phyloP scores from a whole-genome alignment of 78 protist species.

The Dictyostelium intermedium region DNA sequence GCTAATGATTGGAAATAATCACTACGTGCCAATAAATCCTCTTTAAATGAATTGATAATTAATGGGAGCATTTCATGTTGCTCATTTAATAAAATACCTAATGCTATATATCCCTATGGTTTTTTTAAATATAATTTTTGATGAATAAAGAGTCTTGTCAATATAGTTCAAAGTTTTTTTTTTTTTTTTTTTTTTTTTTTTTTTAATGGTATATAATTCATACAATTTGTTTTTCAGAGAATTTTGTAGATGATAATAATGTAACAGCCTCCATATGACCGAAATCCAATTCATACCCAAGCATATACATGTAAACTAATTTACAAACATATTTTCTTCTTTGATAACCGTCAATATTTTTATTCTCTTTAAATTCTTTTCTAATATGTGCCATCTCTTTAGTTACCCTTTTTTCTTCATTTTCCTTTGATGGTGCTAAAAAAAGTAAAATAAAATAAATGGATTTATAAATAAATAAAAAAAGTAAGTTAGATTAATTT shows the following conservation, averaged over 20 bases:
- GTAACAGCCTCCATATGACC: slow-evolving; percentile 98
- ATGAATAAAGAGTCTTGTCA: no score
- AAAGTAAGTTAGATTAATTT: neutral
- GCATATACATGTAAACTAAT: slow-evolving; percentile 97
- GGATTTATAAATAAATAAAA: neutral
- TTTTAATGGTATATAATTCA: no score
- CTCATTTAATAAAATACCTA: slow-evolving; percentile 92
- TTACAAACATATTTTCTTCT: slow-evolving; percentile 97
- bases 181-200: no score
- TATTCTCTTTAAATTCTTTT: slow-evolving; percentile 79
- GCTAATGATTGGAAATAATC: slow-evolving; percentile 93
- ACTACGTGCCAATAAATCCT: slow-evolving; percentile 88
- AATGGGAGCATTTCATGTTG: slow-evolving; percentile 94
- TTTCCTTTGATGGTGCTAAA: slow-evolving; percentile 76
- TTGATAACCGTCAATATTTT: slow-evolving; percentile 88
- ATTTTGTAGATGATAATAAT: slow-evolving; percentile 89
- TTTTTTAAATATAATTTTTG: neutral
- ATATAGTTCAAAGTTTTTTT: no score
- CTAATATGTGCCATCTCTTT: slow-evolving; percentile 87
- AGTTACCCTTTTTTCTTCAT: slow-evolving; percentile 73
- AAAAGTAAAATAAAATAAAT: neutral
- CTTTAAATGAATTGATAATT: slow-evolving; percentile 92
- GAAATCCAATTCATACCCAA: slow-evolving; percentile 98
- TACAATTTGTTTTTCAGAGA: slow-evolving; percentile 96
- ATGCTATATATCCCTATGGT: slow-evolving; percentile 92